phyloP scores from a whole-genome alignment of 768 basidiomycete species.

The Leccinum aurantiacum region DNA sequence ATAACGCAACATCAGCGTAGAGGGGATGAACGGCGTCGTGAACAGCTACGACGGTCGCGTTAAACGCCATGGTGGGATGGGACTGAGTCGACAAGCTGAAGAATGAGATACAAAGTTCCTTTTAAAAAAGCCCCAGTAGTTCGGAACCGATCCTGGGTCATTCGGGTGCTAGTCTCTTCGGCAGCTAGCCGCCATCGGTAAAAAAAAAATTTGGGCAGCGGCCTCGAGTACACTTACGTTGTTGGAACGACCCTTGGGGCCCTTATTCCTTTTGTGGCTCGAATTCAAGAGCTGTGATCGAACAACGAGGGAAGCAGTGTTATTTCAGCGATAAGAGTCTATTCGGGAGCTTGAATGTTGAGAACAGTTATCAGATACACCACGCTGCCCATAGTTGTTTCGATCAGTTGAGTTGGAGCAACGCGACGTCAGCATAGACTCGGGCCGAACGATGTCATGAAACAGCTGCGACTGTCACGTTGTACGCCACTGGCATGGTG shows the following conservation, averaged over 20 bases:
- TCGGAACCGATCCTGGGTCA: no score
- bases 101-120: background rate
- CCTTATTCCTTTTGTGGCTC: no score
- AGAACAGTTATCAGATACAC: conserved; percentile 48
- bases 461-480: conserved; percentile 34
- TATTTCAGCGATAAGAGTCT: no score
- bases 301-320: no score
- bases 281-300: no score
- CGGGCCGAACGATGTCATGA: conserved; percentile 33
- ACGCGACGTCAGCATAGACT: conserved; percentile 60
- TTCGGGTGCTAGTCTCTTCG: no score
- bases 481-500: conserved; percentile 40
- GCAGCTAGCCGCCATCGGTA: no score
- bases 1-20: conserved; percentile 59
- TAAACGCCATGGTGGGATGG: conserved; percentile 41
- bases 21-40: conserved; percentile 40
- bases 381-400: conserved; percentile 84
- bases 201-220: no score
- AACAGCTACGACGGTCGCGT: conserved; percentile 36
- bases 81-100: background rate
- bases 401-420: conserved; percentile 60
- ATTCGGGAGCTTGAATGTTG: no score
- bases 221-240: no score
- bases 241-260: no score
- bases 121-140: background rate